Evolutionary conservation across 148 eudicot species (phyloP).

Genomic region (Polygonum aviculare): DNA sequence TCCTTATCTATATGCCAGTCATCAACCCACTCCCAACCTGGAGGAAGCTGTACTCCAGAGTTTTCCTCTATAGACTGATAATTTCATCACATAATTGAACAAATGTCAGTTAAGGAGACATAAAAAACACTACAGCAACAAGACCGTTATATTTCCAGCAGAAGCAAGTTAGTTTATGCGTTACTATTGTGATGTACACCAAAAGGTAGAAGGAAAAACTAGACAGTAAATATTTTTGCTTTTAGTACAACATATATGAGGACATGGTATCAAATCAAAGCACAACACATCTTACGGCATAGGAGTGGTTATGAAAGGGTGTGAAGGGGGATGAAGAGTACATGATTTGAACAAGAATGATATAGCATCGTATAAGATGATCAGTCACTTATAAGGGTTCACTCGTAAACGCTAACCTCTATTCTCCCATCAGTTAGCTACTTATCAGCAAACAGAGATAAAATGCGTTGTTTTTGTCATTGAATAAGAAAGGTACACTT

Average conservation of each 20-base stretch:
- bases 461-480: not conserved
- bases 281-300: not conserved
- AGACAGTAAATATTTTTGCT: not conserved
- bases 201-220: not conserved
- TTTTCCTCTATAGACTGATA: slow-evolving; percentile 31
- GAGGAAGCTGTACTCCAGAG: slow-evolving; percentile 39
- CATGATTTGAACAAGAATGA: not conserved
- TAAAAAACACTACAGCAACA: not conserved
- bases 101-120: not conserved
- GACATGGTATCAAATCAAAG: not conserved
- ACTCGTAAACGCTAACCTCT: not conserved
- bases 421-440: not conserved
- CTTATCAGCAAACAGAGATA: not conserved
- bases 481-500: not conserved
- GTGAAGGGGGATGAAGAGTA: not conserved
- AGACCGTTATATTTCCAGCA: not conserved
- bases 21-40: slow-evolving; percentile 84
- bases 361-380: not conserved
- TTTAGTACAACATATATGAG: not conserved
- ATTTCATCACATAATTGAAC: slow-evolving; percentile 7
- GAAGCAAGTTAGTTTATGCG: not conserved
- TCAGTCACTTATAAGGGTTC: slow-evolving; percentile 1
- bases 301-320: not conserved
- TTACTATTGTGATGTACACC: not conserved
- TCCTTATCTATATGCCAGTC: slow-evolving; percentile 76